Conservation (phyloP, 257 asterid genomes). For the Striga asiatica region DNA sequence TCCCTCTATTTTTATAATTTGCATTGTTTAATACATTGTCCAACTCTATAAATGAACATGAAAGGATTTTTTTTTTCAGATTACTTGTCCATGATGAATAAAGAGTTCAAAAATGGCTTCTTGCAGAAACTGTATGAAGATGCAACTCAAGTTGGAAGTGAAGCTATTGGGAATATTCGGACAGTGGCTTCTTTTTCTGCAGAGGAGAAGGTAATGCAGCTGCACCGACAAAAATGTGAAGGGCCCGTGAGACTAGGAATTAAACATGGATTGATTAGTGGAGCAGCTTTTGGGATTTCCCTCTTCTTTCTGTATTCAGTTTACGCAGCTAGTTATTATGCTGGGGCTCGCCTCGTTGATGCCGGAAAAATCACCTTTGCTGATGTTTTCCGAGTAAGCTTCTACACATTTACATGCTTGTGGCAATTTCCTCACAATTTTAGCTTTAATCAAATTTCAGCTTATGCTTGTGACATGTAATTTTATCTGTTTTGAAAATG, state of each 20-base stretch:
- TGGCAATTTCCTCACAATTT: neutral
- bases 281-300: slow-evolving; percentile 46
- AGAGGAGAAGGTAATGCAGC: slow-evolving; percentile 43
- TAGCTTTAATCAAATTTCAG: neutral
- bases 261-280: slow-evolving; percentile 40
- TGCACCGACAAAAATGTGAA: slow-evolving; percentile 39
- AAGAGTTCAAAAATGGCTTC: neutral
- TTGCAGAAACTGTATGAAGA: slow-evolving; percentile 49
- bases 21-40: too few species aligned
- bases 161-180: slow-evolving; percentile 53
- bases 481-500: neutral
- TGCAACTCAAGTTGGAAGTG: slow-evolving; percentile 55
- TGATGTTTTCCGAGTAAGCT: slow-evolving; percentile 50
- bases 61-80: neutral
- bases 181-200: slow-evolving; percentile 69
- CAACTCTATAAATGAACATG: neutral
- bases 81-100: neutral
- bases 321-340: slow-evolving; percentile 48
- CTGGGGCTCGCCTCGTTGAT: slow-evolving; percentile 51
- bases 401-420: neutral
- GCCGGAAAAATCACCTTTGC: slow-evolving; percentile 38
- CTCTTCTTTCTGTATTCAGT: slow-evolving; percentile 36
- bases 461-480: neutral
- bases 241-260: slow-evolving; percentile 32
- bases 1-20: too few species aligned